phyloP scores from a whole-genome alignment of 2,329 filamentous ascomycete species.

The Acephala macrosclerotiorum region DNA sequence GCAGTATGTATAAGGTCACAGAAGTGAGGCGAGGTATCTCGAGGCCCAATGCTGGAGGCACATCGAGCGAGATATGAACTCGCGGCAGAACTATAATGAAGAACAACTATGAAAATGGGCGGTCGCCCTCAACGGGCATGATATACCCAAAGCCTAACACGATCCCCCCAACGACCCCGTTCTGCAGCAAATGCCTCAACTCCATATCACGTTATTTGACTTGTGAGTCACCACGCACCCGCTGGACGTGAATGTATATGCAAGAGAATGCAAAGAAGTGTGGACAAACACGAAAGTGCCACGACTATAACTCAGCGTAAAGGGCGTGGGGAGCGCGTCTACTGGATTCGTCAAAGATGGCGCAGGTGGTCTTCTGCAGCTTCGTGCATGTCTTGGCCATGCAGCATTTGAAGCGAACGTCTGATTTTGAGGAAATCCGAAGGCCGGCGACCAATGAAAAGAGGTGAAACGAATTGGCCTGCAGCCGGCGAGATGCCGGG shows the following conservation, averaged over 20 bases:
- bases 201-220: slow-evolving; percentile 24
- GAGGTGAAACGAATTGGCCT: slow-evolving; percentile 28
- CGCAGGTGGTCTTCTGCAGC: slow-evolving; percentile 22
- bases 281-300: slow-evolving; percentile 40
- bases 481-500: slow-evolving; percentile 16
- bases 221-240: slow-evolving; percentile 16
- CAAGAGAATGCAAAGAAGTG: slow-evolving; percentile 15
- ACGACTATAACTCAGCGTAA: slow-evolving; percentile 58
- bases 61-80: slow-evolving; percentile 8
- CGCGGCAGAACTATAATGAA: slow-evolving; percentile 18
- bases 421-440: slow-evolving; percentile 22
- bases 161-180: slow-evolving; percentile 12
- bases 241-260: slow-evolving; percentile 5
- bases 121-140: slow-evolving; percentile 17
- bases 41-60: neutral
- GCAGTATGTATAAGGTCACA: slow-evolving; percentile 7
- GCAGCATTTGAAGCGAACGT: neutral
- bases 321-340: slow-evolving; percentile 33
- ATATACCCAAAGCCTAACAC: slow-evolving; percentile 31
- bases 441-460: slow-evolving; percentile 31
- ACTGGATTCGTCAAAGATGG: slow-evolving; percentile 30
- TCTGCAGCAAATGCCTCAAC: slow-evolving; percentile 19
- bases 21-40: slow-evolving; percentile 17
- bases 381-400: slow-evolving; percentile 19
- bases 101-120: slow-evolving; percentile 16